Evolutionary conservation across 2,329 filamentous ascomycete genomes (phyloP).

Genomic region (Davidsoniella virescens): DNA sequence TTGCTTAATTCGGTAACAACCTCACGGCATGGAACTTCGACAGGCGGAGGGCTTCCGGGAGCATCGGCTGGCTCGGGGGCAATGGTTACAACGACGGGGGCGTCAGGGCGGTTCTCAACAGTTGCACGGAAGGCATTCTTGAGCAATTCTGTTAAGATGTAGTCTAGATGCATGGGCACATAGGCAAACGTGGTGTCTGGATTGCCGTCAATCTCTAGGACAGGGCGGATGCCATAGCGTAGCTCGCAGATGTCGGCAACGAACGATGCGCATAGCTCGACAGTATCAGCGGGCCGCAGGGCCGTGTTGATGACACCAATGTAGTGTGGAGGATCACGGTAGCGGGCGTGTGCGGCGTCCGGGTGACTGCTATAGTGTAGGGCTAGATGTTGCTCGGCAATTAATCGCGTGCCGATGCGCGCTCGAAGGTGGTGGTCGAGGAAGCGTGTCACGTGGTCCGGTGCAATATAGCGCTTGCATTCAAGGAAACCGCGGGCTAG

Average conservation of each 20-base stretch:
- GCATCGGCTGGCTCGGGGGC: slow-evolving; percentile 44
- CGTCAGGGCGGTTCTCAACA: slow-evolving; percentile 64
- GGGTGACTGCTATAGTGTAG: slow-evolving; percentile 57
- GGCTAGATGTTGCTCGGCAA: slow-evolving; percentile 93
- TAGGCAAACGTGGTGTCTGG: slow-evolving; percentile 81
- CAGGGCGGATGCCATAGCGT: slow-evolving; percentile 78
- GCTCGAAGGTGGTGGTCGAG: slow-evolving; percentile 87
- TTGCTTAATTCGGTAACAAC: slow-evolving; percentile 2
- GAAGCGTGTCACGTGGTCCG: slow-evolving; percentile 72
- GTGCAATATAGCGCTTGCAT: slow-evolving; percentile 74
- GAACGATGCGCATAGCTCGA: slow-evolving; percentile 73
- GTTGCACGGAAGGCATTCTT: slow-evolving; percentile 95
- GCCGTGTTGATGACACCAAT: slow-evolving; percentile 93
- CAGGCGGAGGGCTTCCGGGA: slow-evolving; percentile 10
- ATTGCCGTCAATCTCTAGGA: slow-evolving; percentile 67
- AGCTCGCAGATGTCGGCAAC: slow-evolving; percentile 95
- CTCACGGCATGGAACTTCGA: slow-evolving; percentile 2
- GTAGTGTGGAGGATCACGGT: slow-evolving; percentile 45
- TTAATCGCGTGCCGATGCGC: slow-evolving; percentile 80
- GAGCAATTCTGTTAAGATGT: slow-evolving; percentile 88
- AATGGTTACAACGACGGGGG: slow-evolving; percentile 80
- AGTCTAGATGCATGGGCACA: slow-evolving; percentile 90
- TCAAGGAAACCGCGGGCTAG: slow-evolving; percentile 87
- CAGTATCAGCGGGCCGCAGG: slow-evolving; percentile 62
- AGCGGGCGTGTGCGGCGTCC: slow-evolving; percentile 42